These are phyloP conservation scores for Laetiporus sulphureus DNA, from an alignment of 1,284 basidiomycete genomes.

Conservation along the genomic window DNA sequence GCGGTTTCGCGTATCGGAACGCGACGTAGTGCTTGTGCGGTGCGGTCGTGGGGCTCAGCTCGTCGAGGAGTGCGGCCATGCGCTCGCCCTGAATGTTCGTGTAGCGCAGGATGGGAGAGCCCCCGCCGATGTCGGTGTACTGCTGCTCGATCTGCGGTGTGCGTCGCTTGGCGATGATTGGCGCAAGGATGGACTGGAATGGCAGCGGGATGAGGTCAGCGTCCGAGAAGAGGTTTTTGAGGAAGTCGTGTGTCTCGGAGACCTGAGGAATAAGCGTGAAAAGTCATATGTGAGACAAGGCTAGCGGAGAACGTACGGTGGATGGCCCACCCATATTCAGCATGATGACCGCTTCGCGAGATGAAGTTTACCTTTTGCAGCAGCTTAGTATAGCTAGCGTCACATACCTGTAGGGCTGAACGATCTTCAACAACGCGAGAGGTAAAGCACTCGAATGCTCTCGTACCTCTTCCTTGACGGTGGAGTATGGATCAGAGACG, in stretches of 20 bases:
- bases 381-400: not conserved
- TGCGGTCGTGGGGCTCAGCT: constrained; percentile 86
- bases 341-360: constrained; percentile 80
- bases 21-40: constrained; percentile 96
- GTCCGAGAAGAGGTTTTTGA: constrained; percentile 92
- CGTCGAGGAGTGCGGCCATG: constrained; percentile 90
- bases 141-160: constrained; percentile 94
- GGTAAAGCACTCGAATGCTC: constrained; percentile 3
- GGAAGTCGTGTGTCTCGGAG: constrained; percentile 82
- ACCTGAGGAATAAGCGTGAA: constrained; percentile 41
- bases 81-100: constrained; percentile 85
- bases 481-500: constrained; percentile 29
- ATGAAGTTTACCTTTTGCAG: constrained; percentile 4
- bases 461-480: constrained; percentile 30
- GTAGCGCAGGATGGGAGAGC: constrained; percentile 95
- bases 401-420: constrained; percentile 55
- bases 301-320: constrained; percentile 50
- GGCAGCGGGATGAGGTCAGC: constrained; percentile 95
- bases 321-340: constrained; percentile 98
- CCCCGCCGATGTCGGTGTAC: constrained; percentile 93
- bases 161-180: constrained; percentile 85
- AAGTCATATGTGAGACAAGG: not conserved
- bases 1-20: constrained; percentile 88
- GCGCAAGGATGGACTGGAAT: constrained; percentile 84
- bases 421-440: constrained; percentile 3